Conservation (phyloP, 108 stramenopile species). For the Fragilariopsis cylindrus region DNA sequence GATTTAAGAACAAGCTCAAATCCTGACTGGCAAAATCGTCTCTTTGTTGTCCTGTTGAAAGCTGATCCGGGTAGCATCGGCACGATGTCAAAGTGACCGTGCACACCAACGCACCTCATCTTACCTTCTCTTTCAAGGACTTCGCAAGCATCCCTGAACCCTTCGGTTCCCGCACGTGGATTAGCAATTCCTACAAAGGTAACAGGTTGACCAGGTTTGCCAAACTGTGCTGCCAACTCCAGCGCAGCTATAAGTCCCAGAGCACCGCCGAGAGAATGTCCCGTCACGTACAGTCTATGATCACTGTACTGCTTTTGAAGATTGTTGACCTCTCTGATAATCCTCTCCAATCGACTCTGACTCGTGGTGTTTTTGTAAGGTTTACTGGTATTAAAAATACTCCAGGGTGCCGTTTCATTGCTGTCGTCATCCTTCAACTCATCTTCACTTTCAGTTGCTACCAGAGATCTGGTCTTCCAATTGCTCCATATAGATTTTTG, state of each 20-base stretch:
- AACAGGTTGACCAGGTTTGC: slow-evolving; percentile 1
- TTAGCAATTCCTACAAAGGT: slow-evolving; percentile 24
- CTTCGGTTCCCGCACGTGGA: slow-evolving; percentile 19
- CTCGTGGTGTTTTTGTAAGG: slow-evolving; percentile 24
- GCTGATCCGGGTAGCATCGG: slow-evolving; percentile 18
- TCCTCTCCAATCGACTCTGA: slow-evolving; percentile 50
- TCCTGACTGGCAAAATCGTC: slow-evolving; percentile 3
- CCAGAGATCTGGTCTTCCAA: no score
- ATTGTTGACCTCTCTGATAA: slow-evolving; percentile 48
- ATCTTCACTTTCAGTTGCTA: neutral
- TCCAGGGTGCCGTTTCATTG: neutral
- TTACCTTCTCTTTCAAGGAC: slow-evolving; percentile 11
- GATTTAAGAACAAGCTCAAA: slow-evolving; percentile 7
- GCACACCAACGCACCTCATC: slow-evolving; percentile 22
- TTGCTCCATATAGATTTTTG: neutral
- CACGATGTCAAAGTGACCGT: slow-evolving; percentile 22
- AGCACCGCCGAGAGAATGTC: slow-evolving; percentile 80
- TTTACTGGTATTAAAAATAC: neutral
- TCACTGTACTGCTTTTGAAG: slow-evolving; percentile 44
- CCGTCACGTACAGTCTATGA: slow-evolving; percentile 63
- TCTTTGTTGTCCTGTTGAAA: neutral
- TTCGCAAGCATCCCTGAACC: slow-evolving; percentile 23
- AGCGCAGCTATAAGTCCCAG: slow-evolving; percentile 29
- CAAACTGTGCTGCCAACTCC: slow-evolving; percentile 13
- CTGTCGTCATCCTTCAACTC: neutral